phyloP scores from a whole-genome alignment of 176 grass and related monocot species.

The Eleusine indica region DNA sequence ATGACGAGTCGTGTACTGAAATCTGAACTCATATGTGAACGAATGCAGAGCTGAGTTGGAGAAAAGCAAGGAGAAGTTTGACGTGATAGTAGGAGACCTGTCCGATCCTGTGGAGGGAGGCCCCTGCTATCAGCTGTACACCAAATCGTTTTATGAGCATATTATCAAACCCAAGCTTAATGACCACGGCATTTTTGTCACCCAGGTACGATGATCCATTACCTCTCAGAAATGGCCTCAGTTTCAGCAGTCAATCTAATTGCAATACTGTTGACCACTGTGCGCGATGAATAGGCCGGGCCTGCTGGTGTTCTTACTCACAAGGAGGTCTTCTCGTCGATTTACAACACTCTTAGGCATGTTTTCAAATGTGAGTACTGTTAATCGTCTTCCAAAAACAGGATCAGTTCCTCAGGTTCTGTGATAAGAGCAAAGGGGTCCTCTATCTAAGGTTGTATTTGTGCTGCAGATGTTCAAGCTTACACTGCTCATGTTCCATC shows the following conservation, averaged over 20 bases:
- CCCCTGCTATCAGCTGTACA: constrained; percentile 86
- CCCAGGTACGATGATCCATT: constrained; percentile 44
- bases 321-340: constrained; percentile 79
- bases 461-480: constrained; percentile 60
- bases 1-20: not conserved
- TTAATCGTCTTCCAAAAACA: not conserved
- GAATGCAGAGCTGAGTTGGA: constrained; percentile 65
- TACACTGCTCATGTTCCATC: constrained; percentile 85
- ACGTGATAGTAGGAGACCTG: constrained; percentile 75
- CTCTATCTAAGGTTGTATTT: not conserved
- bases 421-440: not conserved
- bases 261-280: not conserved
- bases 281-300: constrained; percentile 50
- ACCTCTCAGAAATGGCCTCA: not conserved
- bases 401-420: not conserved
- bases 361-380: constrained; percentile 70
- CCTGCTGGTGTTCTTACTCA: constrained; percentile 78
- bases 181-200: constrained; percentile 67
- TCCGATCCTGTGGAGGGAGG: constrained; percentile 79
- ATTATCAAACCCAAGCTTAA: constrained; percentile 66
- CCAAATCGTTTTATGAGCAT: constrained; percentile 76
- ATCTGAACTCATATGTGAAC: not conserved
- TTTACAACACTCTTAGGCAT: constrained; percentile 73
- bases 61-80: constrained; percentile 60
- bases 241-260: not conserved